These are phyloP conservation scores for Fraxinus albicans DNA, from an alignment of 305 asterid genomes.

Conservation along the genomic window DNA sequence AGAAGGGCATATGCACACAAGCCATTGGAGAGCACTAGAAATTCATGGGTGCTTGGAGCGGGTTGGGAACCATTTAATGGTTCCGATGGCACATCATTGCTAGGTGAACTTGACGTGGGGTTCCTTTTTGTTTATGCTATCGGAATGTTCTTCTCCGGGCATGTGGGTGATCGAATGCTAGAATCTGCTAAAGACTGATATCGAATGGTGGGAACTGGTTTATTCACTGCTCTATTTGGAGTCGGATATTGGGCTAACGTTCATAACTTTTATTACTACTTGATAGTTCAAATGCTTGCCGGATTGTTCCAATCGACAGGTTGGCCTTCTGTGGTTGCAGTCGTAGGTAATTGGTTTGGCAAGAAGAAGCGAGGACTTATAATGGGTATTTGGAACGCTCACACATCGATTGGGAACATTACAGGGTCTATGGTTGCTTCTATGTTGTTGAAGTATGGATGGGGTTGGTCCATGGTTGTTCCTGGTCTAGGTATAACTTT, in stretches of 20 bases:
- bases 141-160: slow-evolving; percentile 94
- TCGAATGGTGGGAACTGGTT: slow-evolving; percentile 96
- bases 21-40: slow-evolving; percentile 25
- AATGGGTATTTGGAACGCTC: slow-evolving; percentile 98
- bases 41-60: slow-evolving; percentile 40
- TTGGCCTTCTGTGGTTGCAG: slow-evolving; percentile 98
- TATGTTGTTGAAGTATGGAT: slow-evolving; percentile 63
- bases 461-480: slow-evolving; percentile 93
- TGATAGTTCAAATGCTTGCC: slow-evolving; percentile 78
- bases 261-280: slow-evolving; percentile 64
- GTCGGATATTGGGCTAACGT: slow-evolving; percentile 77
- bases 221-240: slow-evolving; percentile 81
- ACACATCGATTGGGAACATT: slow-evolving; percentile 91
- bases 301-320: slow-evolving; percentile 96
- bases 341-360: slow-evolving; percentile 92
- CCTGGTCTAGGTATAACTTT: slow-evolving; percentile 71
- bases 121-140: slow-evolving; percentile 77
- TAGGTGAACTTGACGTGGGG: slow-evolving; percentile 85
- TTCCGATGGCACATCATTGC: slow-evolving; percentile 65
- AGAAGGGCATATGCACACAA: slow-evolving; percentile 35
- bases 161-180: slow-evolving; percentile 80
- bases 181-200: no score
- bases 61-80: slow-evolving; percentile 93
- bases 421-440: slow-evolving; percentile 81
- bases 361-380: slow-evolving; percentile 85